phyloP scores from a whole-genome alignment of 75 land plant species.

The Pseudotsuga menziesii region DNA sequence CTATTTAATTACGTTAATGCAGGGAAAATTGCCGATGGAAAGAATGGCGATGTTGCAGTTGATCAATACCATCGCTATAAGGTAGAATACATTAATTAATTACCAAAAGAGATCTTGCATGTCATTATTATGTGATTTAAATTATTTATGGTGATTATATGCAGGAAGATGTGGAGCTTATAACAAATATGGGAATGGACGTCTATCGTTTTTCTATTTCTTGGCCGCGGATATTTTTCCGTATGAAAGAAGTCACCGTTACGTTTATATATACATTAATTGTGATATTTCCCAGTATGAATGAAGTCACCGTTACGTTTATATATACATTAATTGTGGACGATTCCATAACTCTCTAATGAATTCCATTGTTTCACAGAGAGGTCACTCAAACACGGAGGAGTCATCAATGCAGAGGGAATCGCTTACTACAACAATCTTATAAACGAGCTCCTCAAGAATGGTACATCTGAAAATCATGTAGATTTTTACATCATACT shows the following conservation, averaged over 20 bases:
- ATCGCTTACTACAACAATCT: slow-evolving; percentile 29
- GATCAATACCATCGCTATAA: slow-evolving; percentile 18
- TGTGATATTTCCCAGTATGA: slow-evolving; percentile 24
- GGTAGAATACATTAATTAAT: neutral
- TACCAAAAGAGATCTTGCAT: too few species aligned
- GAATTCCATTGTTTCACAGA: neutral
- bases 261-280: neutral
- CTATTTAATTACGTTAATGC: too few species aligned
- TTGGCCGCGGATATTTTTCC: slow-evolving; percentile 29
- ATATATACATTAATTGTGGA: neutral
- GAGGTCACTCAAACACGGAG: neutral
- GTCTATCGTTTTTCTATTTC: slow-evolving; percentile 30
- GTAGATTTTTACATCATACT: too few species aligned
- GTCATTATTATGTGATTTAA: neutral
- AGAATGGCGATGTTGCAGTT: slow-evolving; percentile 4
- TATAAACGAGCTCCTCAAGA: slow-evolving; percentile 16
- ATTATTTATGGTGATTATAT: neutral
- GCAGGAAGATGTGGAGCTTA: slow-evolving; percentile 27
- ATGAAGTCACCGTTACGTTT: neutral
- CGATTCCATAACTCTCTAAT: neutral
- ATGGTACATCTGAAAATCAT: slow-evolving; percentile 7
- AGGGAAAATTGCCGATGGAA: slow-evolving; percentile 22
- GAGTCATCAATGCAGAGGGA: slow-evolving; percentile 16
- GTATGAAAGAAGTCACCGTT: slow-evolving; percentile 11
- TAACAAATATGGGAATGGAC: slow-evolving; percentile 22